Percentiles rank a stretch among this genome's conserved stretches.
Conservation (phyloP, 2,329 filamentous ascomycete genomes). For the Plectosphaerella sp. region DNA sequence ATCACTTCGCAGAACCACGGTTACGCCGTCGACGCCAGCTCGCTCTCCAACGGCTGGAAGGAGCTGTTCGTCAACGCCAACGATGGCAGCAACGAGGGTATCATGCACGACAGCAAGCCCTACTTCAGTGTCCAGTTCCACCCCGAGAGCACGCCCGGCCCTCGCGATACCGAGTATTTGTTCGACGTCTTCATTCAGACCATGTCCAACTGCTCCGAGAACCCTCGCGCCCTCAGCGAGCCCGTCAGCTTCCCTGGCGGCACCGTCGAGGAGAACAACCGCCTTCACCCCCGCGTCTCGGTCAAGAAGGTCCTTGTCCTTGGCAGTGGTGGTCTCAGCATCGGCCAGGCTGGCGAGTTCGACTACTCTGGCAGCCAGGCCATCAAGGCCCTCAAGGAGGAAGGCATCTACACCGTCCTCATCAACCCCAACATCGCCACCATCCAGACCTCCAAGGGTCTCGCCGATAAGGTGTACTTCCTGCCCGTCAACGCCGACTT, state of each 20-base stretch:
- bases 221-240: constrained; percentile 61
- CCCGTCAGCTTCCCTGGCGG: constrained; percentile 88
- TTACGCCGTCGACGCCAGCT: constrained; percentile 81
- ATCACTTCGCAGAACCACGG: constrained; percentile 99
- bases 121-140: constrained; percentile 99
- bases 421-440: constrained; percentile 99
- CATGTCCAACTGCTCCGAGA: constrained; percentile 66
- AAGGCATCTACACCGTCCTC: constrained; percentile 94
- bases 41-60: constrained; percentile 74
- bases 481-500: constrained; percentile 95
- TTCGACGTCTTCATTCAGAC: constrained; percentile 96
- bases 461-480: constrained; percentile 99
- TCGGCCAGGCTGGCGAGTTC: constrained; percentile 97
- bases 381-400: constrained; percentile 96
- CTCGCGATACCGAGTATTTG: constrained; percentile 90
- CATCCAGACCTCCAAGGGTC: constrained; percentile 95
- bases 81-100: constrained; percentile 96
- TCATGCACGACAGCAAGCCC: constrained; percentile 77
- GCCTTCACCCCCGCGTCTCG: constrained; percentile 69
- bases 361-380: constrained; percentile 98
- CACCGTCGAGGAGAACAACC: constrained; percentile 72
- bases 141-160: constrained; percentile 92
- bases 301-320: constrained; percentile 95
- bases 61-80: constrained; percentile 98
- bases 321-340: constrained; percentile 91